Evolutionary conservation across 1,139 yeast species (phyloP).

Genomic region (Debaryomyces subglobosus): DNA sequence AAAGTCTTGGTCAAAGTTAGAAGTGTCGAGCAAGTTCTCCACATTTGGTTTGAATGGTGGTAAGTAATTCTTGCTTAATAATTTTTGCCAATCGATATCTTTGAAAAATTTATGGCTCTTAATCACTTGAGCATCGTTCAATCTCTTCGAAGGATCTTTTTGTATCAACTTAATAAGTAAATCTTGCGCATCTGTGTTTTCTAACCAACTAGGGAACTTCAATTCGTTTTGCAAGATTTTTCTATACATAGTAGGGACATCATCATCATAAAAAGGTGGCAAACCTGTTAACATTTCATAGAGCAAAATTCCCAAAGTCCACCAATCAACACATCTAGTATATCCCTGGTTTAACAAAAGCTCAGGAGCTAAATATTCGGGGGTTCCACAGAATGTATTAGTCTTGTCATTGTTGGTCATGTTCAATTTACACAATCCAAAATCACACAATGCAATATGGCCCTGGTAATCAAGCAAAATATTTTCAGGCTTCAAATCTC

Average conservation of each 20-base stretch:
- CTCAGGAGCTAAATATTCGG: slow-evolving; percentile 96
- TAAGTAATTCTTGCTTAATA: slow-evolving; percentile 83
- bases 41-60: slow-evolving; percentile 97
- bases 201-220: slow-evolving; percentile 86
- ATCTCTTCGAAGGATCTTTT: slow-evolving; percentile 81
- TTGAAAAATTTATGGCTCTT: slow-evolving; percentile 85
- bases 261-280: slow-evolving; percentile 96
- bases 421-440: slow-evolving; percentile 92
- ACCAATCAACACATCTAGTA: slow-evolving; percentile 94
- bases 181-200: slow-evolving; percentile 80
- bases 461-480: slow-evolving; percentile 93
- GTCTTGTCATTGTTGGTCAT: slow-evolving; percentile 90
- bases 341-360: slow-evolving; percentile 88
- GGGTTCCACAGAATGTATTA: slow-evolving; percentile 95
- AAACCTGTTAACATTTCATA: slow-evolving; percentile 97
- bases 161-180: slow-evolving; percentile 73
- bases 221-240: slow-evolving; percentile 89
- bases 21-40: slow-evolving; percentile 81
- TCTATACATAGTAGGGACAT: slow-evolving; percentile 91
- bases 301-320: slow-evolving; percentile 93
- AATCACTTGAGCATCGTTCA: slow-evolving; percentile 85
- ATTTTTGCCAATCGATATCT: slow-evolving; percentile 88
- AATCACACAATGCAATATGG: slow-evolving; percentile 95
- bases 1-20: slow-evolving; percentile 91
- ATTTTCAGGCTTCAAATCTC: slow-evolving; percentile 96